Base-by-base conservation (phyloP, 805 yeast species). In the Starmerella tilneyi region DNA sequence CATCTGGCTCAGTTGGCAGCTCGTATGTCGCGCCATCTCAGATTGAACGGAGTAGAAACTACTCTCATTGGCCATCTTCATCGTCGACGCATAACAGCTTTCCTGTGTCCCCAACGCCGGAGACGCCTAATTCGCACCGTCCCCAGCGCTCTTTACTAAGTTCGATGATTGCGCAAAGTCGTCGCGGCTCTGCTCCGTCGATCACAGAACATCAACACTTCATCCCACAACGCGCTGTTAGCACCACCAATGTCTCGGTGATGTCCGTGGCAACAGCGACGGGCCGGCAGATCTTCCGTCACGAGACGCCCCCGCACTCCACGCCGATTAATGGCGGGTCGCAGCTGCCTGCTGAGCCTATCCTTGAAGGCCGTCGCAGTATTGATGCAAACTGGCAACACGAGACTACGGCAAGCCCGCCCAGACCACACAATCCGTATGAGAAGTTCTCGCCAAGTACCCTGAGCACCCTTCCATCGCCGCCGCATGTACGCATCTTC, bases 401-500 rank as follows among this genome's bases (percentile, higher is more conserved):
- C 28, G 41, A 45, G 37, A 47, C 48, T 5, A 44, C 40, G 13
- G 47, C 49, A 11, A 45, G 49, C n/a, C 54, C 54, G 24, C 54
- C 54, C 13, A 44, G 53, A 7, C 4, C 11, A 11, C 16, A 19
- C 20, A 16, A 19, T 4, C 17, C 34, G 17, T 20, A 12, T 5
- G 35, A 32, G 36, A 30, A 23, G 9, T 52, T 52, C 32, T 27
- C 48, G n/a, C 46, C 51, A 9, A 29, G 38, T 26, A 49, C 48
- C 5, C 19, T 50, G 37, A 44, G 38, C 9, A 40, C 44, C 24
- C 37, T 49, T 8, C 28, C 33, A 16, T 39, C 51, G 21, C 50
- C 56, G 17, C 49, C 38, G 19, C 48, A 43, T 21, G 19, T 11
- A 11, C 32, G 28, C 23, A 40, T 39, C 5, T 65, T 80, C 50